Base-by-base conservation (phyloP, 2,329 filamentous ascomycete species). In the Alternaria arborescens region DNA sequence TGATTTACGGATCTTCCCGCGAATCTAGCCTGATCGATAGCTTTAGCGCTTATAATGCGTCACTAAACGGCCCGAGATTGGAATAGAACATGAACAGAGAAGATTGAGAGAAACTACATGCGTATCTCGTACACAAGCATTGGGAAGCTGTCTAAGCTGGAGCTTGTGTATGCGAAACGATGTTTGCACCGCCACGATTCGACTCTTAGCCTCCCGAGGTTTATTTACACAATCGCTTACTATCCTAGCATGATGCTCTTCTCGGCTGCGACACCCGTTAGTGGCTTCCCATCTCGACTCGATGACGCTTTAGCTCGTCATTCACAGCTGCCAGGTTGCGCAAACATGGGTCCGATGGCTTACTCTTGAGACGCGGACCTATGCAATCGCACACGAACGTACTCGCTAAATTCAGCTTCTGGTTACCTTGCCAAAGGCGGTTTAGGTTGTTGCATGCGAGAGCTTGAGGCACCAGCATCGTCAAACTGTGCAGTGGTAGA, bases 281-380 rank as follows among this genome's bases (percentile, higher is more conserved):
- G 43, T 34, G 54, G 44, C 54, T 40, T 53, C 47, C 48, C 48
- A 47, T 58, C 48, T 58, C 55, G 30, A 58, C 53, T 28, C 41
- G 55, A 46, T 58, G 41, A 16, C 50, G 32, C 34, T 53, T 53
- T 6, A 58, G 41, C 41, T 58, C 41, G 32, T 52, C 34, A 11
- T 47, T 48, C 24, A 58, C 40, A 8, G 41, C 24, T n/a, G 41
- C 48, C 24, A 58, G 32, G 41, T 58, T 58, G 7, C 8, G 20
- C 47, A 58, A 46, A 48, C 48, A 58, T 42, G 28, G 7, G n/a
- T 53, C 30, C 11, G 41, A 43, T 8, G 47, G 48, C 16, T 16
- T 20, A 11, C 47, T 30, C 41, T 58, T 48, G 22, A 53, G 53
- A 41, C 47, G 55, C n/a, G 42, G 24, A 20, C 34, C 41, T 18